Evolutionary conservation across 2,329 filamentous ascomycete genomes (phyloP), one percentile per base, ranked within the genome.

Genomic region (Monilinia fructicola): DNA sequence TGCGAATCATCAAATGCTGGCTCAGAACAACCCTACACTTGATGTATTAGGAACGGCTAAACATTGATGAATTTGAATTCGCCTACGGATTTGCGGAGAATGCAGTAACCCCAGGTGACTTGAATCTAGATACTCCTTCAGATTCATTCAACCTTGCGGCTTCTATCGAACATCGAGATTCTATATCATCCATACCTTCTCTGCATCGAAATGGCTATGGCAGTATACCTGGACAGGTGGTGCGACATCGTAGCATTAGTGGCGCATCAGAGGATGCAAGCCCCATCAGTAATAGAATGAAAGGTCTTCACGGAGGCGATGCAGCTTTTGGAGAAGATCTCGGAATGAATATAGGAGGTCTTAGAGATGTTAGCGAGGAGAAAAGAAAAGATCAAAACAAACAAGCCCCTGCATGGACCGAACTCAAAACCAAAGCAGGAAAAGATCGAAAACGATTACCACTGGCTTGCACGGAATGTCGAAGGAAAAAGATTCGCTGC

Each of bases 401-500:
- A 61, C 80, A 83, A 11, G 80, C 84, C 11, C 87, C 89, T 18
- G 82, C 88, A 18, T 94, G 91, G 91, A 93, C 87, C 73, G 91
- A 94, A 76, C 81, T 93, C 70, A 94, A 94, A 78, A 94, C 91
- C 4, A 94, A 94, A 78, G 95, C 95, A 2, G 95, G 95, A 21
- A 99, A 98, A 78, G 95, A 98, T 77, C 87, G 95, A 63, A 98
- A 98, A 78, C 85, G 95, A 54, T 81, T 99, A 44, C 95, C 95
- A 2, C 82, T 98, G 63, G 95, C 95, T 21, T 99, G 95, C 77
- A 97, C 98, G 74, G 93, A 93, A 48, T 99, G 95, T 76, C 87
- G 95, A 44, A 86, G 95, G 74, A 99, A 99, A 81, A 99, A 99
- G 82, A 98, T 99, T 70, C 88, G 94, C 64, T 99, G 95, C 77